Base-by-base conservation (phyloP, 345 rosid species). In the Lepidium sativum region DNA sequence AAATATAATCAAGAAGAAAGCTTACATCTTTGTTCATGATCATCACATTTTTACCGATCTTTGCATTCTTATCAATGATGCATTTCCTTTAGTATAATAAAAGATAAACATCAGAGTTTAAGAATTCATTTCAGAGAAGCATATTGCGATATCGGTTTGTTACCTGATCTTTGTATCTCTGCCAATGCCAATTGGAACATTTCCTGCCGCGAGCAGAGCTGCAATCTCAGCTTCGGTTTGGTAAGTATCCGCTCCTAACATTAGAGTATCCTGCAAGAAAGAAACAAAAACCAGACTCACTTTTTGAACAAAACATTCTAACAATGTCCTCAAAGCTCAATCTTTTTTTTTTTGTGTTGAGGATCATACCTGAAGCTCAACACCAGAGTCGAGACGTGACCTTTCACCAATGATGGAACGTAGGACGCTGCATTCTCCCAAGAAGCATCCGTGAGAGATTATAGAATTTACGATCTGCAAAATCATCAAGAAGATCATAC, bases 401-500 rank as follows among this genome's bases (percentile, higher is more conserved):
- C 94, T 85, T 76, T 89, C 98, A 35, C 98, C 97, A 13, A 89
- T 81, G 11, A 92, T 86, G 41, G 98, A 92, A 76, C 79, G 90
- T 63, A 83, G 81, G 21, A 92, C 64, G 2, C 25, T 60, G 60
- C 98, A 89, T 67, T 89, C 97, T 71, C 94, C 66, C 77, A 92
- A 75, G 90, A 92, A 92, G 76, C 98, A 92, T 68, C 98, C 98
- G 9, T 92, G 98, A 9, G 98, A 89, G 69, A 89, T 87, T 64
- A 92, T 80, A 23, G 97, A 91, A 65, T 89, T 79, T 18, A 82
- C 75, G 48, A 92, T 82, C 98, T 92, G 82, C 63, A 67, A 41
- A 61, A 51, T n/a, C 9, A 59, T 16, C 17, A 14, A 34, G 2
- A 3, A 21, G 11, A 49, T 20, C 15, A 56, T 16, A 63, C 35